Evolutionary conservation across 23 red algal genomes (phyloP).

Genomic region (Pyropia yezoensis): DNA sequence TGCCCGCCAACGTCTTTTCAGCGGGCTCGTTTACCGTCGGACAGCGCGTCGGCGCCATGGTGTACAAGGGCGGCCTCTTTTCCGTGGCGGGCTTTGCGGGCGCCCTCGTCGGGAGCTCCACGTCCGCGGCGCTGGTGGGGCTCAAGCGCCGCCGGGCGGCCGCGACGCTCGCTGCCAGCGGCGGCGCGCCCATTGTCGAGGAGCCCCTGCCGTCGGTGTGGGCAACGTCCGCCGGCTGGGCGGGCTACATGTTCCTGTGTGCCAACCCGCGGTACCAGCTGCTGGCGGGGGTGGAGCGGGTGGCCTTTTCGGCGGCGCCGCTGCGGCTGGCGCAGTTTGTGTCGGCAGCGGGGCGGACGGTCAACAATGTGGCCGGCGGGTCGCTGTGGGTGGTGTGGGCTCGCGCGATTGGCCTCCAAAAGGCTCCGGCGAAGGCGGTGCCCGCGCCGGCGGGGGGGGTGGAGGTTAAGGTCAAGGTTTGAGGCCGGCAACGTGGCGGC

Average conservation of each 20-base stretch:
- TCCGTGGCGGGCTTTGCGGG: conserved; percentile 59
- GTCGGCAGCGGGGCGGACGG: conserved; percentile 58
- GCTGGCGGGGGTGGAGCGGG: conserved; percentile 71
- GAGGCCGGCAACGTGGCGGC: too few relatives aligned
- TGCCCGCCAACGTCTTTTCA: conserved; percentile 69
- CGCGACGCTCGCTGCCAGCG: background rate
- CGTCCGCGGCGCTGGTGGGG: conserved; percentile 16
- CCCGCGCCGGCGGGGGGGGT: background rate
- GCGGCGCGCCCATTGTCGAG: background rate
- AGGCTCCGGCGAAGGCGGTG: background rate
- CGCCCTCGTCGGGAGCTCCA: conserved; percentile 46
- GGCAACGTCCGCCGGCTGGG: conserved; percentile 73
- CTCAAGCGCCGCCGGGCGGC: conserved; percentile 7
- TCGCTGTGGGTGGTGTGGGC: conserved; percentile 86
- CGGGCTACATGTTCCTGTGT: conserved; percentile 88
- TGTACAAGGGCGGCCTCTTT: conserved; percentile 76
- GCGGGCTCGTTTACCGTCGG: conserved; percentile 16
- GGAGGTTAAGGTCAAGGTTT: background rate
- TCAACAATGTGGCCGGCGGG: conserved; percentile 85
- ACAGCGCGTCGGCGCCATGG: conserved; percentile 29
- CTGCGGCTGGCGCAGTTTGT: conserved; percentile 42
- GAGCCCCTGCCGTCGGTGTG: conserved; percentile 56
- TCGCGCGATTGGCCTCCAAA: conserved; percentile 28
- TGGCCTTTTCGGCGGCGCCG: conserved; percentile 44
- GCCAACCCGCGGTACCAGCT: conserved; percentile 90